Conservation (phyloP, 2,329 filamentous ascomycete genomes). For the Incumbomyces delicatus region DNA sequence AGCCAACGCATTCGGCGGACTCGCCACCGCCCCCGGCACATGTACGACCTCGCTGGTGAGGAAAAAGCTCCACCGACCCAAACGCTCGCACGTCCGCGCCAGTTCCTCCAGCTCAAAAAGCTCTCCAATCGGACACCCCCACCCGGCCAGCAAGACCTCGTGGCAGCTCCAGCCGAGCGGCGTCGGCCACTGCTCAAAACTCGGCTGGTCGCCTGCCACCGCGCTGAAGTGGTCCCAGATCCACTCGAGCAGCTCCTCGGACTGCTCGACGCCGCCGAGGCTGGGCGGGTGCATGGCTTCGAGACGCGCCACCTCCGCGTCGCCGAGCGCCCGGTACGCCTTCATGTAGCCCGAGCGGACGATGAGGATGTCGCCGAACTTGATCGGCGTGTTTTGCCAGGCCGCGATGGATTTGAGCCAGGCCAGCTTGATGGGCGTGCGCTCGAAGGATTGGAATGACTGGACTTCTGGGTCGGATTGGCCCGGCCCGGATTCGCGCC, state of each 20-base stretch:
- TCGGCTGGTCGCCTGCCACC: constrained; percentile 27
- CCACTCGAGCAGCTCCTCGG: constrained; percentile 26
- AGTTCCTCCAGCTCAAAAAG: constrained; percentile 33
- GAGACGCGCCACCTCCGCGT: constrained; percentile 15
- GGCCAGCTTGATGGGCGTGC: constrained; percentile 24
- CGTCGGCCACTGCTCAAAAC: constrained; percentile 23
- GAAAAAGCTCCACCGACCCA: constrained; percentile 38
- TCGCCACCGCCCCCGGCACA: constrained; percentile 21
- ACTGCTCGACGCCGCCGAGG: constrained; percentile 26
- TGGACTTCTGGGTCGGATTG: constrained; percentile 24
- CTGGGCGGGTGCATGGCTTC: constrained; percentile 14
- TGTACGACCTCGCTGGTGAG: constrained; percentile 30
- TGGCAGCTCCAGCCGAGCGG: constrained; percentile 20
- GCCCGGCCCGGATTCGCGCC: constrained; percentile 25
- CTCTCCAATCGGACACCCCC: constrained; percentile 25
- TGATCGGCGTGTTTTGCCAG: constrained; percentile 19
- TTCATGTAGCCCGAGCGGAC: constrained; percentile 23
- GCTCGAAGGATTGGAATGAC: constrained; percentile 29
- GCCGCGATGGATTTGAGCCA: constrained; percentile 18
- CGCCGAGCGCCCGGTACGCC: constrained; percentile 14
- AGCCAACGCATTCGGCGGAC: constrained; percentile 21
- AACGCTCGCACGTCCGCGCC: constrained; percentile 28
- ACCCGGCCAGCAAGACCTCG: constrained; percentile 24
- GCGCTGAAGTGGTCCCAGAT: constrained; percentile 29
- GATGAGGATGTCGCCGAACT: constrained; percentile 23